Percentiles rank a stretch among this genome's conserved stretches.
Evolutionary conservation across 768 basidiomycete genomes (phyloP).

Genomic region (Baorangia bicolor): DNA sequence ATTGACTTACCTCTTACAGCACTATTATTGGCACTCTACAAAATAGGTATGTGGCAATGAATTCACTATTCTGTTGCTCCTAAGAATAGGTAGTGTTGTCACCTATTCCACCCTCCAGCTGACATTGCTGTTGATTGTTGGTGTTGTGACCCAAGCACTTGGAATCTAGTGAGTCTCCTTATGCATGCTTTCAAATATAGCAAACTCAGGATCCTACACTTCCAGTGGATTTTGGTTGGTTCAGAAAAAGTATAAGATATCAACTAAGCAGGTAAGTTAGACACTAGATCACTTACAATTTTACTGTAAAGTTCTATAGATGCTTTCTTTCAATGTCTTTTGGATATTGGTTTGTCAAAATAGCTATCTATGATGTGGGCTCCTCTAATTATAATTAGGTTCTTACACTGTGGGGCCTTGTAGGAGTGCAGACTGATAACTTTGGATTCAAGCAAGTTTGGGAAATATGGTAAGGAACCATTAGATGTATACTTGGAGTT

Average conservation of each 20-base stretch:
- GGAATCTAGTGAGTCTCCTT: conserved; percentile 60
- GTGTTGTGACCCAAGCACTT: conserved; percentile 60
- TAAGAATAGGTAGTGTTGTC: conserved; percentile 48
- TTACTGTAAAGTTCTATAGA: conserved; percentile 37
- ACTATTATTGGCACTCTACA: conserved; percentile 72
- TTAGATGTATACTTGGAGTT: not conserved
- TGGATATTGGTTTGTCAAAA: conserved; percentile 60
- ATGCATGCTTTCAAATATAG: not conserved
- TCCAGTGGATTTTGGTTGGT: conserved; percentile 64
- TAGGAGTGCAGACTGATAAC: conserved; percentile 69
- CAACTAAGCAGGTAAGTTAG: conserved; percentile 52
- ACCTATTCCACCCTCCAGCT: conserved; percentile 71
- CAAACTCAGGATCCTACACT: not conserved
- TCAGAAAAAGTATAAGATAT: conserved; percentile 60
- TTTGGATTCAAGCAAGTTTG: conserved; percentile 84
- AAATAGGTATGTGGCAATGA: conserved; percentile 49
- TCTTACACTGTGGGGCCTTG: conserved; percentile 70
- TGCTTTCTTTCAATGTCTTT: conserved; percentile 68
- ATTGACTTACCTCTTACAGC: conserved; percentile 32
- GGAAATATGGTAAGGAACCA: conserved; percentile 61
- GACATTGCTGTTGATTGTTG: conserved; percentile 65
- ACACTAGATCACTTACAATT: not conserved
- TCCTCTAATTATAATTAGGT: conserved; percentile 37
- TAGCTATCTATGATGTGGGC: not conserved
- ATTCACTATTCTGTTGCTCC: not conserved